A percentile compares a stretch with the other conserved stretches of the same genome.
Conservation (phyloP, 2,329 filamentous ascomycete species). For the Cadophora sp. region DNA sequence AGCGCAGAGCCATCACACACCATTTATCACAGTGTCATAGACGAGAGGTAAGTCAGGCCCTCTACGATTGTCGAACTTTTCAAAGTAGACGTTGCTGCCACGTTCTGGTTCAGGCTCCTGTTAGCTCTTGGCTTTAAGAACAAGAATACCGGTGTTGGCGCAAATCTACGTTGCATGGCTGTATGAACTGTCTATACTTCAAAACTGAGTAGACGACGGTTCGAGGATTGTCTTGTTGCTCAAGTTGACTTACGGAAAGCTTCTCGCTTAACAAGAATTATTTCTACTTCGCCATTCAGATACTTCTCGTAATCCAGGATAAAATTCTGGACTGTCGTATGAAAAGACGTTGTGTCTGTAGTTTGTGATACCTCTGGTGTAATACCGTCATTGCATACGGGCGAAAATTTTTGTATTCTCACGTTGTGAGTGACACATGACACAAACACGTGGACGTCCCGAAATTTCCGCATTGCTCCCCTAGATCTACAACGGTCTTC, state of each 20-base stretch:
- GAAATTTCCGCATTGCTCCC: background rate
- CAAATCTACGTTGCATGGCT: background rate
- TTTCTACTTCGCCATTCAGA: constrained; percentile 6
- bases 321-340: background rate
- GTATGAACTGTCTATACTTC: background rate
- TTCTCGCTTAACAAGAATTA: background rate
- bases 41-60: background rate
- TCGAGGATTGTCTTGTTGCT: background rate
- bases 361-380: background rate
- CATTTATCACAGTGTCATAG: background rate
- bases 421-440: background rate
- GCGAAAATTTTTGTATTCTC: background rate
- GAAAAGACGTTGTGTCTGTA: background rate
- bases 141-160: background rate
- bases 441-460: constrained; percentile 5
- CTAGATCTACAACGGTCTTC: too few relatives aligned
- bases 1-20: background rate
- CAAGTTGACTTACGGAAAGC: background rate
- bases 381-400: background rate
- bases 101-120: too few relatives aligned
- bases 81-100: too few relatives aligned
- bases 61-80: background rate
- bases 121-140: too few relatives aligned
- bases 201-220: background rate
- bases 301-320: constrained; percentile 15